Conservation (phyloP, 805 yeast genomes). For the Myxozyma neotropica region DNA sequence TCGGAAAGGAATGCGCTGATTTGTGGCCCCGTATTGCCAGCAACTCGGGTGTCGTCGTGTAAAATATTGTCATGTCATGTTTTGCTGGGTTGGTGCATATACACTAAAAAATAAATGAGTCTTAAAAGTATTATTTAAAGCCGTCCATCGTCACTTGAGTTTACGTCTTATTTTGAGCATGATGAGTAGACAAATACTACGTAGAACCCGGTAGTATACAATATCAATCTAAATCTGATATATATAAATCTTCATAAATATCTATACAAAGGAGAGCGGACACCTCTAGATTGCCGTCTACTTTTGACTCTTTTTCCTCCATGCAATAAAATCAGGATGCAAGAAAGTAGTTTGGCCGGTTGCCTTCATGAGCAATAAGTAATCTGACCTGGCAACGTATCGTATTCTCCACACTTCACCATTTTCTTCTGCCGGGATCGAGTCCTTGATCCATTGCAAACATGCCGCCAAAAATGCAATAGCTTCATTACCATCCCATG, state of each 20-base stretch:
- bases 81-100: slow-evolving; percentile 18
- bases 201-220: too few species aligned
- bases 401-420: slow-evolving; percentile 55
- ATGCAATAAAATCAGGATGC: slow-evolving; percentile 28
- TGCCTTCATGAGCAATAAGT: slow-evolving; percentile 16
- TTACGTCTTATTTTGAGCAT: neutral
- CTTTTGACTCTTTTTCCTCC: slow-evolving; percentile 21
- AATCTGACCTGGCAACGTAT: slow-evolving; percentile 42
- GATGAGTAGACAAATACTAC: neutral
- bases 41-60: slow-evolving; percentile 99
- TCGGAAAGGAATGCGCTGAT: slow-evolving; percentile 99
- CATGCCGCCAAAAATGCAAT: slow-evolving; percentile 85
- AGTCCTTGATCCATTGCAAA: slow-evolving; percentile 70
- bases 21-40: slow-evolving; percentile 99
- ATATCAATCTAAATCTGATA: too few species aligned
- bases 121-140: neutral
- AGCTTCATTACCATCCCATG: slow-evolving; percentile 72
- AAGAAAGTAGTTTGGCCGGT: slow-evolving; percentile 20
- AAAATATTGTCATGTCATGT: slow-evolving; percentile 44
- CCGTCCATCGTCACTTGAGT: too few species aligned
- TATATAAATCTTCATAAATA: too few species aligned
- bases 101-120: slow-evolving; percentile 9
- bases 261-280: too few species aligned
- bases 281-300: neutral
- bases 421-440: slow-evolving; percentile 49